These are phyloP conservation scores for Cladorrhinum samala DNA, from an alignment of 495 filamentous ascomycete species.

Conservation along the genomic window DNA sequence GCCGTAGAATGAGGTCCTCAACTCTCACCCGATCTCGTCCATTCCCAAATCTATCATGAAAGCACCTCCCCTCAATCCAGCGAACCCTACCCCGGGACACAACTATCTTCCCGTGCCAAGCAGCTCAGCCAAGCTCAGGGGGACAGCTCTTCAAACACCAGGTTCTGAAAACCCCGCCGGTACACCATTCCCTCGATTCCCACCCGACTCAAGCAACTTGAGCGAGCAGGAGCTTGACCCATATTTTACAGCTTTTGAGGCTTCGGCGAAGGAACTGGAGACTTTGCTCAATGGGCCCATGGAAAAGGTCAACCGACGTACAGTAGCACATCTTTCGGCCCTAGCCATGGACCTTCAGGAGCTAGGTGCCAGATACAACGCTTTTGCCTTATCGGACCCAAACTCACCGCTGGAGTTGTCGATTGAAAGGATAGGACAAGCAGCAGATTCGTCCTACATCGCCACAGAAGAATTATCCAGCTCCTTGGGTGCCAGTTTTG, in stretches of 20 bases:
- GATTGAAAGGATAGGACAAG: slow-evolving; percentile 90
- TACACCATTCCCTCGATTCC: slow-evolving; percentile 72
- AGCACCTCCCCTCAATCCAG: slow-evolving; percentile 86
- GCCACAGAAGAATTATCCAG: slow-evolving; percentile 86
- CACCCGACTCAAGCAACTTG: slow-evolving; percentile 65
- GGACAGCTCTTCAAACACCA: slow-evolving; percentile 40
- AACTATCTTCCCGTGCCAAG: slow-evolving; percentile 81
- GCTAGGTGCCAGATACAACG: slow-evolving; percentile 88
- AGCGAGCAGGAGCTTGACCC: slow-evolving; percentile 89
- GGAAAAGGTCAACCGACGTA: slow-evolving; percentile 90
- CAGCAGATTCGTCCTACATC: slow-evolving; percentile 92
- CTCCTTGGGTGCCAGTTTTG: slow-evolving; percentile 79
- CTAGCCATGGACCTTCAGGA: slow-evolving; percentile 86
- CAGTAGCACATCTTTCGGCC: slow-evolving; percentile 72
- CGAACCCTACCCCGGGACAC: slow-evolving; percentile 85
- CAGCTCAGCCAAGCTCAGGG: slow-evolving; percentile 75
- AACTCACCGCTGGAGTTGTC: slow-evolving; percentile 82
- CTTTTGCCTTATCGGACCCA: slow-evolving; percentile 91
- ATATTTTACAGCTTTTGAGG: slow-evolving; percentile 89
- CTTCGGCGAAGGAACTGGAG: slow-evolving; percentile 82
- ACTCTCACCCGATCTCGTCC: slow-evolving; percentile 80
- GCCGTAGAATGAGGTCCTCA: slow-evolving; percentile 79
- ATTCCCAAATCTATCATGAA: slow-evolving; percentile 91
- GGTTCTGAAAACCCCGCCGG: slow-evolving; percentile 44
- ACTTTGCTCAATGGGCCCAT: slow-evolving; percentile 80